Evolutionary conservation across 2,329 filamentous ascomycete species (phyloP).

Genomic region (Dryadomyces quercivorus): DNA sequence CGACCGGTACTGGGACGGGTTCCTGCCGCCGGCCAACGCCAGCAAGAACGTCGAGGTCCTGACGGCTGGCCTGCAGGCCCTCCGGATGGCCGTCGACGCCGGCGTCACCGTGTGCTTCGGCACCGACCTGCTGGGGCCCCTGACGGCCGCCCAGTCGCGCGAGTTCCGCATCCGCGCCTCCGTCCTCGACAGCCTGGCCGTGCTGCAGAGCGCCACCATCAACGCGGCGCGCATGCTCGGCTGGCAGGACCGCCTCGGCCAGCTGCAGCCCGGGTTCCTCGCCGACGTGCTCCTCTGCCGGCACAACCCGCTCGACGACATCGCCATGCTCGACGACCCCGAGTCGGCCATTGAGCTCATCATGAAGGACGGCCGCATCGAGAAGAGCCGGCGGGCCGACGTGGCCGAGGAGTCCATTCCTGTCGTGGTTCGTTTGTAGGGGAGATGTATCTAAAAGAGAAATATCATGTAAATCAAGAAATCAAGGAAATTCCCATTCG

Average conservation of each 20-base stretch:
- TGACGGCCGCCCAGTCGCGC: slow-evolving; percentile 33
- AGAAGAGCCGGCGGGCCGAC: slow-evolving; percentile 13
- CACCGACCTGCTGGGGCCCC: slow-evolving; percentile 38
- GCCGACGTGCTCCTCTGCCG: slow-evolving; percentile 39
- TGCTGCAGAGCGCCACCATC: slow-evolving; percentile 38
- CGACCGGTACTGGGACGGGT: slow-evolving; percentile 24
- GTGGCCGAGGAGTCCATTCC: not conserved
- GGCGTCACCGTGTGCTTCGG: slow-evolving; percentile 43
- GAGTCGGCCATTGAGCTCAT: slow-evolving; percentile 32
- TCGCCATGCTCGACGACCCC: slow-evolving; percentile 32
- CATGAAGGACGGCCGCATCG: slow-evolving; percentile 38
- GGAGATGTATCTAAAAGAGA: too few relatives aligned
- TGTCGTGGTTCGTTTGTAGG: not conserved
- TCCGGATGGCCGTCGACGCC: slow-evolving; percentile 33
- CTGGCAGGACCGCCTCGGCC: slow-evolving; percentile 30
- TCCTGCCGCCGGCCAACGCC: slow-evolving; percentile 26
- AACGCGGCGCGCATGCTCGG: slow-evolving; percentile 34
- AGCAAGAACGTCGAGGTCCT: slow-evolving; percentile 36
- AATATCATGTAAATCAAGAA: too few relatives aligned
- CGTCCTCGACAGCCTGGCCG: slow-evolving; percentile 27
- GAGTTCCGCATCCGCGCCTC: slow-evolving; percentile 34
- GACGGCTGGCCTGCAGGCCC: slow-evolving; percentile 27
- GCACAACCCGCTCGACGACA: slow-evolving; percentile 38
- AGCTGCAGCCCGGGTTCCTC: slow-evolving; percentile 32
- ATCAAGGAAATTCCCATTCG: not conserved